phyloP scores from a whole-genome alignment of 2,329 filamentous ascomycete species.

The Alternaria sp. region DNA sequence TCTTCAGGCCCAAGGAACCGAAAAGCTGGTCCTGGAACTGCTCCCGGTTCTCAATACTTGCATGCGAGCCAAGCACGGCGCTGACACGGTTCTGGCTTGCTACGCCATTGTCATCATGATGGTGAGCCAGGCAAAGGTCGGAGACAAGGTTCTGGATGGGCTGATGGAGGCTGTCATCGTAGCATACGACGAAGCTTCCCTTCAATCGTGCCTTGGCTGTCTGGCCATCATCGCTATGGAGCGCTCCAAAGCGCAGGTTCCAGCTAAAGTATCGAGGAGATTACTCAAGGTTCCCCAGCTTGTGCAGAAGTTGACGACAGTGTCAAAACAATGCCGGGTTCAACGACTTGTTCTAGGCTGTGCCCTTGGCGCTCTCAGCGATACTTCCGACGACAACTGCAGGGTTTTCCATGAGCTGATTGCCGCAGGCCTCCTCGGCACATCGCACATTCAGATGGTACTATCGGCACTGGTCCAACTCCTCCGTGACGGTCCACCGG shows the following conservation, averaged over 20 bases:
- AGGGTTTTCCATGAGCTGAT: conserved; percentile 67
- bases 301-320: conserved; percentile 63
- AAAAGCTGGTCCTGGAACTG: conserved; percentile 74
- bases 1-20: conserved; percentile 80
- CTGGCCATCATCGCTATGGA: conserved; percentile 83
- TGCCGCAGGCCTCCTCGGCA: conserved; percentile 64
- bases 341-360: conserved; percentile 76
- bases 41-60: conserved; percentile 77
- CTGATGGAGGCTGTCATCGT: conserved; percentile 88
- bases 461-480: conserved; percentile 70
- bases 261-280: conserved; percentile 72
- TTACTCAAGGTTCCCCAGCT: conserved; percentile 70
- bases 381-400: conserved; percentile 25
- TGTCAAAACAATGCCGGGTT: conserved; percentile 70
- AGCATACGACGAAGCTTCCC: conserved; percentile 77
- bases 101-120: conserved; percentile 92
- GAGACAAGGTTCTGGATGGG: conserved; percentile 79
- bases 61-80: conserved; percentile 74
- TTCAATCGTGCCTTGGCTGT: conserved; percentile 76
- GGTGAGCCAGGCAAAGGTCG: conserved; percentile 79
- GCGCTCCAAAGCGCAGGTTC: conserved; percentile 72
- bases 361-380: conserved; percentile 57
- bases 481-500: conserved; percentile 37
- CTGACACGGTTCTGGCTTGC: conserved; percentile 82
- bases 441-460: conserved; percentile 68